Conservation (phyloP, 495 filamentous ascomycete genomes). For the Pyrenopolyporus hunteri region DNA sequence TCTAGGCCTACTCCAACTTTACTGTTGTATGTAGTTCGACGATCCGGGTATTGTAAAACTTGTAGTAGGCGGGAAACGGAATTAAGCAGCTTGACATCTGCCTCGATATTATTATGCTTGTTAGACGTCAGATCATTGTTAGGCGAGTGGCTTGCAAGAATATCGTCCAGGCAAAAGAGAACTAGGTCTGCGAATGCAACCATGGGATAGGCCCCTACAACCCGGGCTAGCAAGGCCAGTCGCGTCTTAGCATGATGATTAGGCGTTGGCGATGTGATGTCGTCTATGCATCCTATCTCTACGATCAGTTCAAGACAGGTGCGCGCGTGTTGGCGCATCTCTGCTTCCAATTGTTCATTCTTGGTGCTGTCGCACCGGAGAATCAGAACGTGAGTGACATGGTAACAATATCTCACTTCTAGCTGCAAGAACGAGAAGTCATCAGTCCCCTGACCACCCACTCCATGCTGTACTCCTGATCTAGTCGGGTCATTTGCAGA, state of each 20-base stretch:
- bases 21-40: no score
- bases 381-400: constrained; percentile 24
- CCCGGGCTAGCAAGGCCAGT: constrained; percentile 17
- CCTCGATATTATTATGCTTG: no score
- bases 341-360: constrained; percentile 3
- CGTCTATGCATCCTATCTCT: constrained; percentile 9
- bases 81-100: no score
- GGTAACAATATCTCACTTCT: constrained; percentile 25
- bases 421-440: constrained; percentile 4
- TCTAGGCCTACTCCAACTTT: no score
- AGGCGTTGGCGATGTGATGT: background rate
- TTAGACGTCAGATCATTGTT: no score
- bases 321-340: constrained; percentile 20
- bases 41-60: no score
- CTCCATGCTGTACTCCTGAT: no score
- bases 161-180: constrained; percentile 1
- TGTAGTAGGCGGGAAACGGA: no score
- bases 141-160: no score
- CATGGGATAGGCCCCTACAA: constrained; percentile 22
- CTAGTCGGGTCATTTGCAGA: no score
- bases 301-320: constrained; percentile 16
- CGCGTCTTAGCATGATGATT: constrained; percentile 2
- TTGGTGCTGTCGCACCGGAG: constrained; percentile 10
- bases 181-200: constrained; percentile 21
- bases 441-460: background rate